Evolutionary conservation across 805 yeast species (phyloP).

Genomic region (Tetrapisispora namnaoensis): DNA sequence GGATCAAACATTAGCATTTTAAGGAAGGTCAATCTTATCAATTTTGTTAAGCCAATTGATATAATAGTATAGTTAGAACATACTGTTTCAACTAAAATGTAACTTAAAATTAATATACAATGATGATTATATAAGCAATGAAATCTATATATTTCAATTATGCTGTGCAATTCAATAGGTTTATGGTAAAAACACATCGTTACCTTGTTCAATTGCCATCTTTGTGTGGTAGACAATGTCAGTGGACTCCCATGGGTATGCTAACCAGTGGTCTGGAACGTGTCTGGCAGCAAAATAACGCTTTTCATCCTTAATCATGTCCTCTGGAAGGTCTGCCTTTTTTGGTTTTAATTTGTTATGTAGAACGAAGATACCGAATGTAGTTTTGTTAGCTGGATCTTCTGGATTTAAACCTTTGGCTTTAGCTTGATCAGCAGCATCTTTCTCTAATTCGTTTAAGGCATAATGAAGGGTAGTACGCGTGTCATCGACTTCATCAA

Average conservation of each 20-base stretch:
- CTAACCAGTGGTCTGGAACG: slow-evolving; percentile 75
- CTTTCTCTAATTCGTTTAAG: slow-evolving; percentile 61
- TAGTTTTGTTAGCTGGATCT: slow-evolving; percentile 41
- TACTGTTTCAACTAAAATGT: not conserved
- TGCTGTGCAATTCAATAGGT: not conserved
- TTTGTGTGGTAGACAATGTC: slow-evolving; percentile 67
- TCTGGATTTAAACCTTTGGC: slow-evolving; percentile 38
- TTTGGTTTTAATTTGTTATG: slow-evolving; percentile 69
- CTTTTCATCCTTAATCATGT: slow-evolving; percentile 46
- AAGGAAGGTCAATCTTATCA: no score
- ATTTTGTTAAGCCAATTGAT: no score
- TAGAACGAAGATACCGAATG: slow-evolving; percentile 65
- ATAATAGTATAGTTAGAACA: not conserved
- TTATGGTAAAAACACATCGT: slow-evolving; percentile 38
- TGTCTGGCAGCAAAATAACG: slow-evolving; percentile 62
- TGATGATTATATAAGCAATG: not conserved
- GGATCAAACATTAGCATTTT: no score
- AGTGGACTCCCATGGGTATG: slow-evolving; percentile 78
- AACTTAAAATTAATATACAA: not conserved
- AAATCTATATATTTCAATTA: not conserved
- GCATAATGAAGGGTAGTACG: slow-evolving; percentile 80
- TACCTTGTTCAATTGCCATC: slow-evolving; percentile 66
- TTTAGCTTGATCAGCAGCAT: slow-evolving; percentile 51
- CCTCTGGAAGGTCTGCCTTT: slow-evolving; percentile 60
- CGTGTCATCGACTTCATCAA: slow-evolving; percentile 82